phyloP scores from a whole-genome alignment of 2,329 filamentous ascomycete species.

The Fusarium virguliforme region DNA sequence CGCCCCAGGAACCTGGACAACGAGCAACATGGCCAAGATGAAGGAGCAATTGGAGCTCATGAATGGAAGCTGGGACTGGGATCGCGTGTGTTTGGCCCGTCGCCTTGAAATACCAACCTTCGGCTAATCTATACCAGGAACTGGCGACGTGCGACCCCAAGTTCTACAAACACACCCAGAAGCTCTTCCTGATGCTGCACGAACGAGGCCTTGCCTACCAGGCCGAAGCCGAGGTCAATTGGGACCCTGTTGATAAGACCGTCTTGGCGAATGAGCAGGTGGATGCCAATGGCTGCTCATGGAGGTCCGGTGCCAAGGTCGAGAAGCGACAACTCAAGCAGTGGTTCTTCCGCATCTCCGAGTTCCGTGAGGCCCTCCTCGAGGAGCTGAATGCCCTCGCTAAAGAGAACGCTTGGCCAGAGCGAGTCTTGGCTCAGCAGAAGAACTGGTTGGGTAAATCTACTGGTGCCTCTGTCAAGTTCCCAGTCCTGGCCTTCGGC shows the following conservation, averaged over 20 bases:
- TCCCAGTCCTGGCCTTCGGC: conserved; percentile 69
- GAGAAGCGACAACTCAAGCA: conserved; percentile 86
- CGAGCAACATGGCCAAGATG: conserved; percentile 86
- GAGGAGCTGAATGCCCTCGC: conserved; percentile 78
- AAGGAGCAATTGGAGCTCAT: conserved; percentile 84
- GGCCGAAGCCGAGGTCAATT: conserved; percentile 88
- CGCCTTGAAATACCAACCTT: too few relatives aligned
- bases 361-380: conserved; percentile 81
- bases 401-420: conserved; percentile 80
- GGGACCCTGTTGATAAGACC: conserved; percentile 90
- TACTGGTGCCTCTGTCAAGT: conserved; percentile 79
- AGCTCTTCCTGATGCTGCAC: conserved; percentile 84
- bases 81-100: conserved; percentile 73
- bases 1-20: conserved; percentile 85
- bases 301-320: conserved; percentile 89
- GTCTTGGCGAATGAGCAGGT: conserved; percentile 95
- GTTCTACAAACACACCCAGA: conserved; percentile 93
- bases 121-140: conserved; percentile 69
- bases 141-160: conserved; percentile 85
- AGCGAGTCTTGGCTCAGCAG: conserved; percentile 87
- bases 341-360: conserved; percentile 91
- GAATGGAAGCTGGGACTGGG: conserved; percentile 89
- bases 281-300: conserved; percentile 87
- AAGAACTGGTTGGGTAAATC: conserved; percentile 91
- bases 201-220: conserved; percentile 85